Conservation (phyloP, 352 stramenopile species). For the Globisporangium nagaii region DNA sequence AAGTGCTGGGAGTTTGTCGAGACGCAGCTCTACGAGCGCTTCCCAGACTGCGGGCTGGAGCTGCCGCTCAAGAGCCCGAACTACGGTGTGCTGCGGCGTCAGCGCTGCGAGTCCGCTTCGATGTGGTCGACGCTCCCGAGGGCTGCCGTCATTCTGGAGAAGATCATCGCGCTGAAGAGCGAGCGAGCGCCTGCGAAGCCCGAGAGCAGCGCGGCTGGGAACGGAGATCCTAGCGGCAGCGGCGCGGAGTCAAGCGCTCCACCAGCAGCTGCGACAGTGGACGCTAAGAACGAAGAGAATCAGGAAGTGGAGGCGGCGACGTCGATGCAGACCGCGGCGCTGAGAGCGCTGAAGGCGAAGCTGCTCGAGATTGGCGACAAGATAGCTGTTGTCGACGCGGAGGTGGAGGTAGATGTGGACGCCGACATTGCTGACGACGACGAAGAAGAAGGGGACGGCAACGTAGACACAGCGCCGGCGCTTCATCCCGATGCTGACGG, state of each 20-base stretch:
- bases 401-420: background rate
- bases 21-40: slow-evolving; percentile 22
- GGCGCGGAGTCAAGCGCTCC: too few species aligned
- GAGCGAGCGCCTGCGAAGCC: background rate
- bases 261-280: too few species aligned
- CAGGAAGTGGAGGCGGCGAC: too few species aligned
- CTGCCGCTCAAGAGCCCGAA: slow-evolving; percentile 32
- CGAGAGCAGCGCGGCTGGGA: background rate
- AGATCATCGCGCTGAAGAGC: background rate
- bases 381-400: too few species aligned
- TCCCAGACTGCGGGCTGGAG: slow-evolving; percentile 36
- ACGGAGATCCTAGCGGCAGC: background rate
- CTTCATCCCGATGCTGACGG: background rate
- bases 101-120: background rate
- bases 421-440: background rate
- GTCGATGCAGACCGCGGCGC: too few species aligned
- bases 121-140: background rate
- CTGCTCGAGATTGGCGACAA: too few species aligned
- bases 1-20: slow-evolving; percentile 32
- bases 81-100: slow-evolving; percentile 12
- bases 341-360: too few species aligned
- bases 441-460: background rate
- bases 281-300: too few species aligned
- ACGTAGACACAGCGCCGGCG: background rate
- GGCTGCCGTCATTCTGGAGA: background rate